Conservation (phyloP, 2,329 filamentous ascomycete species). For the Ascosphaera acerosa region DNA sequence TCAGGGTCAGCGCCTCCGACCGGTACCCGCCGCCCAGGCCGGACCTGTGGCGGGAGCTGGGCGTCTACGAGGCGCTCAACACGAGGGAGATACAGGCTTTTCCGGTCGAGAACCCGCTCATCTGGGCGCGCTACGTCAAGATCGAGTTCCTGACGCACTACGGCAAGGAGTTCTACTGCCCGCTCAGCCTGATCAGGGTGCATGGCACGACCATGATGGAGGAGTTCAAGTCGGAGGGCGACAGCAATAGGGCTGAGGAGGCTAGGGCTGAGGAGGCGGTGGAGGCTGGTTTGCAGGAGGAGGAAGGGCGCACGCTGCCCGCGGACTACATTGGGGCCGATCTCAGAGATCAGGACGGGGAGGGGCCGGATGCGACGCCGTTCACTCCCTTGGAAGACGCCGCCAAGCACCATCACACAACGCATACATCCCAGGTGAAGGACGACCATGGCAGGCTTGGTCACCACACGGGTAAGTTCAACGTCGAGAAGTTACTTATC, state of each 20-base stretch:
- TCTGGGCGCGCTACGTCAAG: constrained; percentile 81
- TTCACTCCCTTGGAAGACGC: no score
- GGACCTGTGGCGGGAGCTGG: constrained; percentile 76
- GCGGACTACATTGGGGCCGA: no score
- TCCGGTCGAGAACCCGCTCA: constrained; percentile 74
- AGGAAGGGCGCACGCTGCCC: no score
- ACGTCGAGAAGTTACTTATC: no score
- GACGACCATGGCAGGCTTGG: no score
- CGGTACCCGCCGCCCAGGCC: constrained; percentile 64
- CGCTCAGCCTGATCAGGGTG: constrained; percentile 66
- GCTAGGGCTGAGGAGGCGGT: constrained; percentile 33
- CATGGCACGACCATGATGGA: constrained; percentile 90
- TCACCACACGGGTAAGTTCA: no score
- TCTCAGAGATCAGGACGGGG: no score
- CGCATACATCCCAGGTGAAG: no score
- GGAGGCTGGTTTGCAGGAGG: background rate
- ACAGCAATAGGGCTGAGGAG: constrained; percentile 31
- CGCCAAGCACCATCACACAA: no score
- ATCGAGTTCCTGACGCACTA: constrained; percentile 87
- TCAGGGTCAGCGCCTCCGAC: constrained; percentile 79
- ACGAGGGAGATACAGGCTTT: constrained; percentile 87
- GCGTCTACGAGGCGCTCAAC: constrained; percentile 75
- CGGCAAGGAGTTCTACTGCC: constrained; percentile 91
- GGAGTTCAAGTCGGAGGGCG: constrained; percentile 71
- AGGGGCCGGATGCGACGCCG: no score